phyloP scores from a whole-genome alignment of 2,329 filamentous ascomycete species.

The Pseudogymnoascus sp. region DNA sequence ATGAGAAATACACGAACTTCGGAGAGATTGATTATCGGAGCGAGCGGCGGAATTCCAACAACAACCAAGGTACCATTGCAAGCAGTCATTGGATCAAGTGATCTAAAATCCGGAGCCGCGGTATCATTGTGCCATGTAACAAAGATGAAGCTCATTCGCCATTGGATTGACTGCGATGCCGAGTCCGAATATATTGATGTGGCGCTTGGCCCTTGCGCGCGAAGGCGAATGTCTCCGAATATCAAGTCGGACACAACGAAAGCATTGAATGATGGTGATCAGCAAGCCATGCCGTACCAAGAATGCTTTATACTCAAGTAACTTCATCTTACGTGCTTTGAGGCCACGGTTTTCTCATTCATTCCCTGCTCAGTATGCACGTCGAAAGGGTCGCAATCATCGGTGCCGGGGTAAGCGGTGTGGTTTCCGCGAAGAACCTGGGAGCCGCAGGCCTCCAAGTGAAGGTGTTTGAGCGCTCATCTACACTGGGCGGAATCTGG shows the following conservation, averaged over 20 bases:
- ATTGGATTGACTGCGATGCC: neutral
- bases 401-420: conserved; percentile 45
- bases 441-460: conserved; percentile 39
- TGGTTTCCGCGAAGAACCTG: conserved; percentile 41
- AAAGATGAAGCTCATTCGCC: too few relatives aligned
- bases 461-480: conserved; percentile 47
- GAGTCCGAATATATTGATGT: neutral
- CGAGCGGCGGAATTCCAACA: neutral
- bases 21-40: neutral
- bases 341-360: neutral
- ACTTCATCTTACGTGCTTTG: neutral
- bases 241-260: neutral
- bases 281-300: neutral
- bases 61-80: neutral
- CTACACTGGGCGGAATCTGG: conserved; percentile 49
- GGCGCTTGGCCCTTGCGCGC: neutral
- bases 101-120: neutral
- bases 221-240: neutral
- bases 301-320: neutral
- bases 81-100: neutral
- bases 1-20: neutral
- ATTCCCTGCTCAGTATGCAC: neutral
- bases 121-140: neutral
- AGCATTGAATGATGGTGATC: neutral
- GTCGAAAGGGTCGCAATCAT: conserved; percentile 37